These are phyloP conservation scores for Aspergillus bridgeri DNA, from an alignment of 495 filamentous ascomycete genomes.

Conservation along the genomic window DNA sequence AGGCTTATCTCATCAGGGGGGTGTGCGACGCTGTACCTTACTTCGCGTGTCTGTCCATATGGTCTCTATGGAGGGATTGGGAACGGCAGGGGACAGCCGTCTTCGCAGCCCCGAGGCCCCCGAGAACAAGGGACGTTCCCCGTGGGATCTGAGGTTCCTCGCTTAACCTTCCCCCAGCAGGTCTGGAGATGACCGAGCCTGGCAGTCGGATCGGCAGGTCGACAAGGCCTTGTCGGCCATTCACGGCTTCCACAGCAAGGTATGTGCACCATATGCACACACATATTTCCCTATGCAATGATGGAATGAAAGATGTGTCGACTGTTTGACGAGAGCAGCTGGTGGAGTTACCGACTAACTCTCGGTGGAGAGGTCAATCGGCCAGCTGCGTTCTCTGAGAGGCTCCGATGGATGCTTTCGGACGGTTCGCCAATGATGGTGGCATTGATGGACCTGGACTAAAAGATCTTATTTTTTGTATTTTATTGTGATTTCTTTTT, in stretches of 20 bases:
- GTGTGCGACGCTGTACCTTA: neutral
- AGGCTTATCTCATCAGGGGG: neutral
- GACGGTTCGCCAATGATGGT: neutral
- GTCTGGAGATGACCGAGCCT: neutral
- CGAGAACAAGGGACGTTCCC: constrained; percentile 4
- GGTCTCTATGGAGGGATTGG: too few relatives aligned
- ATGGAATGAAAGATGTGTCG: neutral
- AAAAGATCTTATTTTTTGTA: neutral
- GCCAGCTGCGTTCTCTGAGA: neutral
- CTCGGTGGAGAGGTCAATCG: neutral
- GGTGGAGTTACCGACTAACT: neutral
- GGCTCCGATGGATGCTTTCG: neutral
- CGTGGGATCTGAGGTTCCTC: constrained; percentile 8
- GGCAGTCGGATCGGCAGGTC: constrained; percentile 7
- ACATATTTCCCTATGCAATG: neutral
- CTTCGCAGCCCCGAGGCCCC: neutral
- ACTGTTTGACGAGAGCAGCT: neutral
- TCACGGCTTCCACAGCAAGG: neutral
- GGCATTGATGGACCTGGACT: neutral
- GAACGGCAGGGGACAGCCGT: too few relatives aligned
- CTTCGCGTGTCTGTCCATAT: neutral
- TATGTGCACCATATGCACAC: neutral
- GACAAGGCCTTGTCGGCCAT: neutral
- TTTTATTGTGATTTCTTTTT: neutral
- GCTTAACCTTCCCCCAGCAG: constrained; percentile 7